These are phyloP conservation scores for Penicillium lagena DNA, from an alignment of 495 filamentous ascomycete species.

Conservation along the genomic window DNA sequence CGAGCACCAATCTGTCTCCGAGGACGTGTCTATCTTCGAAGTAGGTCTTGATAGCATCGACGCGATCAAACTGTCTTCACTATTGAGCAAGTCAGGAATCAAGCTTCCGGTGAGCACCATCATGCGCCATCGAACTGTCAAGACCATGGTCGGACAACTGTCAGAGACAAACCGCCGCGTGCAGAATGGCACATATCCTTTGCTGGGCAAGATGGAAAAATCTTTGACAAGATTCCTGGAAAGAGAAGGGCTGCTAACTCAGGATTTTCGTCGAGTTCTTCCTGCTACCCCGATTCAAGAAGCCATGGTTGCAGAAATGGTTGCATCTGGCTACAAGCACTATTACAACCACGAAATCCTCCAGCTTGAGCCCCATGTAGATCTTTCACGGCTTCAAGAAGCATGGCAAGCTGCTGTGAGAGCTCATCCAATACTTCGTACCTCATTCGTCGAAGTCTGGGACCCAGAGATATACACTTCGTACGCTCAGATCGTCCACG, in stretches of 20 bases:
- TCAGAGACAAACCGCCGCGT: not conserved
- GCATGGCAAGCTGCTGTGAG: constrained; percentile 56
- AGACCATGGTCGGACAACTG: constrained; percentile 35
- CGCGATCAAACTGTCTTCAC: constrained; percentile 68
- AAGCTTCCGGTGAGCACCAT: constrained; percentile 58
- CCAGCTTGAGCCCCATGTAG: constrained; percentile 42
- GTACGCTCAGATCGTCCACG: constrained; percentile 61
- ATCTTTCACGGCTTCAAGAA: constrained; percentile 44
- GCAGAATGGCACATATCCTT: constrained; percentile 2
- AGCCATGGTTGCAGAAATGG: constrained; percentile 75
- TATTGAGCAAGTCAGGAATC: constrained; percentile 52
- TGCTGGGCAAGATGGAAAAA: constrained; percentile 24
- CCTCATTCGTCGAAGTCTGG: constrained; percentile 57
- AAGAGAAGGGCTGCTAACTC: constrained; percentile 14
- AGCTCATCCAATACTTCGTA: constrained; percentile 61
- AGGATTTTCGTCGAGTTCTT: constrained; percentile 45
- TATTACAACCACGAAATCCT: constrained; percentile 82
- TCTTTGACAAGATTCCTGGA: constrained; percentile 26
- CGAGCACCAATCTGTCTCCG: constrained; percentile 40
- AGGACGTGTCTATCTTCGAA: constrained; percentile 64
- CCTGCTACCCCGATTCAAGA: constrained; percentile 78
- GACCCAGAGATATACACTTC: constrained; percentile 44
- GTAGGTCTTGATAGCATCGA: constrained; percentile 87
- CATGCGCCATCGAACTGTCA: constrained; percentile 62
- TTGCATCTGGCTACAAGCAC: constrained; percentile 55